A percentile compares a stretch with the other conserved stretches of the same genome.
Evolutionary conservation across 2,329 filamentous ascomycete genomes (phyloP).

Genomic region (Escovopsis weberi): DNA sequence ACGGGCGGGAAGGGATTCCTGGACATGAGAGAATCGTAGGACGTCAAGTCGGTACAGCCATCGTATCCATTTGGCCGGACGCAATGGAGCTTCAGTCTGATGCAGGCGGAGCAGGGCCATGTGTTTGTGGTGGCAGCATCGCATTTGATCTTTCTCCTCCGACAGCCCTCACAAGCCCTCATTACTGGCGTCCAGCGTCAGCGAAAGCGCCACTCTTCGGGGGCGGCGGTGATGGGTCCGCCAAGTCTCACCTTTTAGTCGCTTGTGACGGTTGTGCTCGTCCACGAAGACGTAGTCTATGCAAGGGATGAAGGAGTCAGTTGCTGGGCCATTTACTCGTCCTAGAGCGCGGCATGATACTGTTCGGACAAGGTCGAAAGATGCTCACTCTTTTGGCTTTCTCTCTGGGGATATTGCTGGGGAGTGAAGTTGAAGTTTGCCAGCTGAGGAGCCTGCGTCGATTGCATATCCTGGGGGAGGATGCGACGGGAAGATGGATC

Average conservation of each 20-base stretch:
- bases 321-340: not conserved
- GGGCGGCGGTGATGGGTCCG: not conserved
- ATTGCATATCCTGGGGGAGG: conserved; percentile 41
- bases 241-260: conserved; percentile 63
- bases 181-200: conserved; percentile 47
- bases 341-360: not conserved
- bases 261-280: conserved; percentile 95
- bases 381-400: conserved; percentile 69
- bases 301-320: conserved; percentile 2
- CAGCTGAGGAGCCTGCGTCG: conserved; percentile 38
- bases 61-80: conserved; percentile 72
- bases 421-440: conserved; percentile 65
- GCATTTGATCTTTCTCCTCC: conserved; percentile 93
- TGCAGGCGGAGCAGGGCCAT: conserved; percentile 92
- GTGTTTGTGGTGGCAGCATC: conserved; percentile 94
- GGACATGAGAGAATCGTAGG: conserved; percentile 18
- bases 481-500: conserved; percentile 47
- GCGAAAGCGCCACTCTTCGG: not conserved
- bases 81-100: conserved; percentile 82
- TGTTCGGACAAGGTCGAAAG: not conserved
- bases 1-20: conserved; percentile 32
- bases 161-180: conserved; percentile 91
- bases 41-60: conserved; percentile 24
- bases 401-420: conserved; percentile 38
- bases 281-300: conserved; percentile 97